Conservation (phyloP, 2,329 filamentous ascomycete genomes). For the Cladosporium sphaerospermum region DNA sequence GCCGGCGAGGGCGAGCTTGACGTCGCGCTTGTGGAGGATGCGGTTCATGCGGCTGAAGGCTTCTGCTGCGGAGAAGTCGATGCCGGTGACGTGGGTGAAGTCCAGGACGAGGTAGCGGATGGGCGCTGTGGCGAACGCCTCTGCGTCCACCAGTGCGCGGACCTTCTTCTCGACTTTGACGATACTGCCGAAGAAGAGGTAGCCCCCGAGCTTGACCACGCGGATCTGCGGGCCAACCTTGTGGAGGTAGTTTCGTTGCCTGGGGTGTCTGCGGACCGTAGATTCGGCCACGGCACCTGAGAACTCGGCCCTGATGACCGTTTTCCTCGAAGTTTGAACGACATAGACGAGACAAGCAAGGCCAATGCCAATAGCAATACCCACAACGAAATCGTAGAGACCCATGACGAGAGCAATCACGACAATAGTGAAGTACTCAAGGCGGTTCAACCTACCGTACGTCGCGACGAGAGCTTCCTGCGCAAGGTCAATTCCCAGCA, state of each 20-base stretch:
- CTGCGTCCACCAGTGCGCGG: constrained; percentile 72
- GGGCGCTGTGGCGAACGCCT: constrained; percentile 68
- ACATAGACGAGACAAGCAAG: constrained; percentile 87
- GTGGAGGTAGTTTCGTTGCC: constrained; percentile 79
- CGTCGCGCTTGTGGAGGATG: constrained; percentile 67
- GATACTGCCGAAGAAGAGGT: constrained; percentile 97
- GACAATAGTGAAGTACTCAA: constrained; percentile 85
- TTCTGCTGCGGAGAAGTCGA: constrained; percentile 94
- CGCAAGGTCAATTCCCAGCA: constrained; percentile 87
- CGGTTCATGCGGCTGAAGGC: constrained; percentile 90
- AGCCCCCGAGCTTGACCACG: constrained; percentile 85
- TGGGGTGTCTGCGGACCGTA: constrained; percentile 83
- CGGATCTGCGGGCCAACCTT: constrained; percentile 83
- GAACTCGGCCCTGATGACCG: constrained; percentile 84
- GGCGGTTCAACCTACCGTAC: constrained; percentile 74
- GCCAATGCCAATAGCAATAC: constrained; percentile 85
- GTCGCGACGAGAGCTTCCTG: constrained; percentile 84
- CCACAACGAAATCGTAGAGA: constrained; percentile 90
- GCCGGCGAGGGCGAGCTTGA: constrained; percentile 77
- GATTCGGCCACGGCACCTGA: constrained; percentile 84
- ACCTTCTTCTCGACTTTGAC: constrained; percentile 90
- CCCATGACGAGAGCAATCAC: constrained; percentile 94
- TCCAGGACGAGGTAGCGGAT: constrained; percentile 89
- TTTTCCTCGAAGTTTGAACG: constrained; percentile 82
- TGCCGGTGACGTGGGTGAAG: constrained; percentile 78